Base-by-base conservation (phyloP, 2,329 filamentous ascomycete species). In the Diaporthe velutina region DNA sequence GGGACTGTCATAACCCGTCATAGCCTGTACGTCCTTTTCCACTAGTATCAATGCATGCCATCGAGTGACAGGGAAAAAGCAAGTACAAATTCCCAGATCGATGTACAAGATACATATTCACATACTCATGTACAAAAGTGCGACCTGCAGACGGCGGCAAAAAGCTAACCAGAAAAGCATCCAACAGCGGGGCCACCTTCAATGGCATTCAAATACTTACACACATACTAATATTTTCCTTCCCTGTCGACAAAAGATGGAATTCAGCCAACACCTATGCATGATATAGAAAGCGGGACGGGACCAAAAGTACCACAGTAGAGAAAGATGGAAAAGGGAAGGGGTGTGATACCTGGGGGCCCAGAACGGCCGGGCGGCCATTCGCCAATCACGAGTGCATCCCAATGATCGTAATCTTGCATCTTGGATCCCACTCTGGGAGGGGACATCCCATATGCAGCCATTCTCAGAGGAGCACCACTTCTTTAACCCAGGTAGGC, bases 331-430 rank as follows among this genome's bases (percentile, higher is more conserved):
- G 58, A 64, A 42, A 19, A 28, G 25, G 38, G 28, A 22, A 64
- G 58, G 45, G 52, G 73, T 70, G 73, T 68, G 70, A 52, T 28
- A 64, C 58, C n/a, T 64, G 40, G 28, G 22, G 60, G 60, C 40
- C 67, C 60, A 76, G 67, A 71, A 71, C 72, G 54, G 68, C 67
- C 72, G 61, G 52, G 71, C 38, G 60, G 28, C 55, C 33, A 40
- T 71, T 76, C 74, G 74, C 68, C 74, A 72, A 76, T 76, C 74
- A 72, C 57, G 55, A 72, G 58, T 72, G 70, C 70, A 72, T 72
- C 70, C 64, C 57, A 73, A 55, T 58, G 72, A 76, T 76, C 74
- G 74, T 70, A 66, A 74, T 76, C 73, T 74, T 74, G 74, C 74
- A 76, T 68, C 52, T 74, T 45, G 67, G 28, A 68, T 74, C 68